Conservation (phyloP, 2,329 filamentous ascomycete species). For the Sclerotinia borealis region DNA sequence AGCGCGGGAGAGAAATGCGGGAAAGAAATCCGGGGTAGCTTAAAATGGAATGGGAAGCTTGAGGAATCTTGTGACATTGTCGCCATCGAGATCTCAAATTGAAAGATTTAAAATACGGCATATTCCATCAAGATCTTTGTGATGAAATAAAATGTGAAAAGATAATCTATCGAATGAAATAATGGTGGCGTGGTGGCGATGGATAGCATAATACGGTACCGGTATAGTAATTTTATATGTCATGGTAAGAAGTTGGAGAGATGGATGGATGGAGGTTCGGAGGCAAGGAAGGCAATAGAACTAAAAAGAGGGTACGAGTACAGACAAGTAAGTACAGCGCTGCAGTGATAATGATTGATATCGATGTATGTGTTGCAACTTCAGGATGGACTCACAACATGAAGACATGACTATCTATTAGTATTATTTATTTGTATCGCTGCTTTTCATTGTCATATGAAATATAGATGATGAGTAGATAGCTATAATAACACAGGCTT, state of each 20-base stretch:
- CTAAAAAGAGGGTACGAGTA: background rate
- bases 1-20: background rate
- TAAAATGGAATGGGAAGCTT: background rate
- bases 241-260: background rate
- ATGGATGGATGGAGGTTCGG: background rate
- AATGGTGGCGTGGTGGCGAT: background rate
- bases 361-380: background rate
- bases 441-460: background rate
- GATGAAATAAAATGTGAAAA: background rate
- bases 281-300: background rate
- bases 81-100: background rate
- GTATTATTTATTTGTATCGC: background rate
- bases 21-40: slow-evolving; percentile 7
- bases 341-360: background rate
- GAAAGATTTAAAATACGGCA: background rate
- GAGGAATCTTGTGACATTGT: background rate
- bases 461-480: background rate
- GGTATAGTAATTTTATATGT: background rate
- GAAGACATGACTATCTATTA: background rate
- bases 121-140: background rate
- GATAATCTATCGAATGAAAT: background rate
- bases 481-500: too few species aligned
- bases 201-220: background rate
- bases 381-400: background rate
- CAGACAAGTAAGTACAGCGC: too few species aligned